Conservation (phyloP, 1,284 basidiomycete genomes). For the Sparassis latifolia region DNA sequence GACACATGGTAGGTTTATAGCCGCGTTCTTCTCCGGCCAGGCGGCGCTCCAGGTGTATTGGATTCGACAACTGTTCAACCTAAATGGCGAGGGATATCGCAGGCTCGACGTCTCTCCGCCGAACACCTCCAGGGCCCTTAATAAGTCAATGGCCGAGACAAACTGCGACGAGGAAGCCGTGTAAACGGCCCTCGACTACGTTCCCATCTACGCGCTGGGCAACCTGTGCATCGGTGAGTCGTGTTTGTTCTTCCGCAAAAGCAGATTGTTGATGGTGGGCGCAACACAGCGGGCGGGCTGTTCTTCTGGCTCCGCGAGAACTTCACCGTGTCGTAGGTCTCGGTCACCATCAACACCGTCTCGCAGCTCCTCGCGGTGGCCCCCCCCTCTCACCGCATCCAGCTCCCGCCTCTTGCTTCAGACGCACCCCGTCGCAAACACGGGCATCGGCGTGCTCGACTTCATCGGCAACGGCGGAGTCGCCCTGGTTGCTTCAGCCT, state of each 20-base stretch:
- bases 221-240: slow-evolving; percentile 28
- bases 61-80: slow-evolving; percentile 23
- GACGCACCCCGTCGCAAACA: slow-evolving; percentile 29
- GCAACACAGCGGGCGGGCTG: slow-evolving; percentile 26
- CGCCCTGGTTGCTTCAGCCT: slow-evolving; percentile 10
- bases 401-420: slow-evolving; percentile 19
- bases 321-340: slow-evolving; percentile 24
- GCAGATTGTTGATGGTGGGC: not conserved
- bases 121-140: not conserved
- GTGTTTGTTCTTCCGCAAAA: not conserved
- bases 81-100: slow-evolving; percentile 12
- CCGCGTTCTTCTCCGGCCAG: slow-evolving; percentile 29
- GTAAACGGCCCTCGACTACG: slow-evolving; percentile 22
- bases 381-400: not conserved
- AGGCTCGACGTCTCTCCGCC: slow-evolving; percentile 3
- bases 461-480: slow-evolving; percentile 30
- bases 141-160: not conserved
- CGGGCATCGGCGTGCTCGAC: slow-evolving; percentile 29
- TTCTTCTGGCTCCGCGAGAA: slow-evolving; percentile 27
- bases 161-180: slow-evolving; percentile 10
- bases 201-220: slow-evolving; percentile 27
- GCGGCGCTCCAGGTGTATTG: slow-evolving; percentile 24
- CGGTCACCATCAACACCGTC: slow-evolving; percentile 28
- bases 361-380: slow-evolving; percentile 26
- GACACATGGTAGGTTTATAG: slow-evolving; percentile 28